A percentile compares a stretch with the other conserved stretches of the same genome.
Conservation (phyloP, 306 rosid genomes). For the Pachyrhizus erosus region DNA sequence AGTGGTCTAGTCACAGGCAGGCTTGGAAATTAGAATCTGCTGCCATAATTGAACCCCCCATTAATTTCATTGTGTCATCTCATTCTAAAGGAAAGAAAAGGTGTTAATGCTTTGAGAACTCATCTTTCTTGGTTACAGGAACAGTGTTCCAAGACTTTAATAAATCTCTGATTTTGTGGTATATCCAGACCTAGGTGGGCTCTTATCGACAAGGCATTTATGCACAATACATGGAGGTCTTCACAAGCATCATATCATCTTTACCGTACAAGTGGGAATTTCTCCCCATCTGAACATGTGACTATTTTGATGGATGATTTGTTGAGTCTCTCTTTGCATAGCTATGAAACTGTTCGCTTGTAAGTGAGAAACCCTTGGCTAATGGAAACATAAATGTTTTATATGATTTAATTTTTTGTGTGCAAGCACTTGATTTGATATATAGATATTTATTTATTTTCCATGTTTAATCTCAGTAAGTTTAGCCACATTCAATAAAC, state of each 20-base stretch:
- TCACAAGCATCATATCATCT: constrained; percentile 96
- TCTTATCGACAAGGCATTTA: constrained; percentile 95
- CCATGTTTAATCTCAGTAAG: background rate
- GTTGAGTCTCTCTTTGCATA: constrained; percentile 75
- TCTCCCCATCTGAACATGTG: constrained; percentile 77
- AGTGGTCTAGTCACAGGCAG: constrained; percentile 97
- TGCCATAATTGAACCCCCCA: constrained; percentile 89
- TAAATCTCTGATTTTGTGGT: constrained; percentile 35
- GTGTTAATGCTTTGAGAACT: constrained; percentile 48
- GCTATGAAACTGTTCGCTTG: constrained; percentile 96
- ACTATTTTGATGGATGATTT: constrained; percentile 86
- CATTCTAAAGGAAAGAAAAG: constrained; percentile 92
- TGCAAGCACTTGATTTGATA: background rate
- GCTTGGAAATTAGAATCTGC: constrained; percentile 99
- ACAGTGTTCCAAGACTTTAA: constrained; percentile 8
- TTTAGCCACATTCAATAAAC: constrained; percentile 24
- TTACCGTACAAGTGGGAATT: constrained; percentile 75
- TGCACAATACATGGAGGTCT: constrained; percentile 99
- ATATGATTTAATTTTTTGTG: background rate
- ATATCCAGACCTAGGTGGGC: constrained; percentile 96
- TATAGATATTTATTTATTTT: background rate
- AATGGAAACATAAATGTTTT: constrained; percentile 14
- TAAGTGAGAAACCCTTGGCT: constrained; percentile 56
- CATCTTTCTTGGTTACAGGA: constrained; percentile 34
- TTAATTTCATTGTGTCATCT: constrained; percentile 81